Conservation (phyloP, 73 alveolate species). For the Tetrahymena thermophila region DNA sequence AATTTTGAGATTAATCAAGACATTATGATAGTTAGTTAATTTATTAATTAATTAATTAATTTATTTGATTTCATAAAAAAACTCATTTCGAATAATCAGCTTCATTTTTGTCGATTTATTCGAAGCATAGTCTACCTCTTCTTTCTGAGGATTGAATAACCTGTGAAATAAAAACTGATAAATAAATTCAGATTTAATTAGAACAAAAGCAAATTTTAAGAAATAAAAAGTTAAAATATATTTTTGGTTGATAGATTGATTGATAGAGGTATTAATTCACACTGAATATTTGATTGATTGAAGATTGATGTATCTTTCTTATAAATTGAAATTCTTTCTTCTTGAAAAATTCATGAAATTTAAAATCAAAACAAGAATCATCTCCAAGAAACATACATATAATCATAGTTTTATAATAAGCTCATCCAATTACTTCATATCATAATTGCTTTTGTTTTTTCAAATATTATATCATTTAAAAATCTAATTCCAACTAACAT, state of each 20-base stretch:
- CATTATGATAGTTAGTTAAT: neutral
- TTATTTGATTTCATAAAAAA: neutral
- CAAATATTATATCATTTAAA: no score
- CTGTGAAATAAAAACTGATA: neutral
- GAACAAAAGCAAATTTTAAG: neutral
- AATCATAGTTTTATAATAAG: no score
- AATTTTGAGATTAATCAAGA: neutral
- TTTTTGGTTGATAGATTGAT: neutral
- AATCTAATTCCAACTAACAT: neutral
- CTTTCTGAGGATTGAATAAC: neutral
- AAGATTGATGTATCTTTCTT: neutral
- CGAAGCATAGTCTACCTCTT: neutral
- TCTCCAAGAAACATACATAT: neutral
- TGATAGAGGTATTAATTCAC: neutral
- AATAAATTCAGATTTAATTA: neutral
- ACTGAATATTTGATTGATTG: neutral
- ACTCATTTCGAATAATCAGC: neutral
- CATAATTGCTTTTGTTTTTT: neutral
- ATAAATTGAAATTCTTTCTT: neutral
- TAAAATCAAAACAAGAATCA: neutral
- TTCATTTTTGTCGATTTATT: neutral
- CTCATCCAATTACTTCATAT: neutral
- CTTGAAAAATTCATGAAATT: neutral
- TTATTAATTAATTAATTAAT: neutral
- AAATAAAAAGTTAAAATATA: neutral